These are phyloP conservation scores for Ephemerocybe angulata DNA, from an alignment of 768 basidiomycete species.

Conservation along the genomic window DNA sequence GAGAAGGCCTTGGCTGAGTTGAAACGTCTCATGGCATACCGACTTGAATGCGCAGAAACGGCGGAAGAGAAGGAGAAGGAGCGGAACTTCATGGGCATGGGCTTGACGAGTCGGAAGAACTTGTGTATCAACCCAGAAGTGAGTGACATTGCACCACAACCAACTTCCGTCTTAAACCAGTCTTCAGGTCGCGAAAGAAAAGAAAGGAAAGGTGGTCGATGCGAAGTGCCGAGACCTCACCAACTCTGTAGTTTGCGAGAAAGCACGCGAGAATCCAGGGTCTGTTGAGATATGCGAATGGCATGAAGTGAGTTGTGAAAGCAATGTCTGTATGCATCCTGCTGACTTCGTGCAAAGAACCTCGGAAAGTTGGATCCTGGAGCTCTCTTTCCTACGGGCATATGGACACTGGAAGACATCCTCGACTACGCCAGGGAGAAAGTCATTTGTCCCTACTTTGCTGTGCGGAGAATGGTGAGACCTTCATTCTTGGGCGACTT, in stretches of 20 bases:
- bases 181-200: conserved; percentile 87
- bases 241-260: conserved; percentile 76
- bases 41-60: conserved; percentile 66
- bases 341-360: conserved; percentile 47
- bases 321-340: conserved; percentile 2
- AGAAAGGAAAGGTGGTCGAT: conserved; percentile 97
- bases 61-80: conserved; percentile 77
- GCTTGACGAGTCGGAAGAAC: conserved; percentile 94
- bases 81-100: conserved; percentile 78
- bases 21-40: conserved; percentile 90
- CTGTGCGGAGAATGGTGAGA: conserved; percentile 88
- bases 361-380: conserved; percentile 80
- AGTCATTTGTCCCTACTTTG: conserved; percentile 91
- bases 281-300: conserved; percentile 90
- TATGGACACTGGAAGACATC: conserved; percentile 93
- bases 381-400: conserved; percentile 74
- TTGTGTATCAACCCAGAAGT: conserved; percentile 95
- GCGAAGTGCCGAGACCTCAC: conserved; percentile 96
- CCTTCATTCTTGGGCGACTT: neutral
- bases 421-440: conserved; percentile 84
- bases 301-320: conserved; percentile 72
- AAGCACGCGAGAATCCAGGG: conserved; percentile 80
- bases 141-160: conserved; percentile 15
- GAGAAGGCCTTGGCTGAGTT: conserved; percentile 96
- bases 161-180: conserved; percentile 1